phyloP scores from a whole-genome alignment of 192 early-diverging fungal genomes.

The Phlyctochytrium arcticum region DNA sequence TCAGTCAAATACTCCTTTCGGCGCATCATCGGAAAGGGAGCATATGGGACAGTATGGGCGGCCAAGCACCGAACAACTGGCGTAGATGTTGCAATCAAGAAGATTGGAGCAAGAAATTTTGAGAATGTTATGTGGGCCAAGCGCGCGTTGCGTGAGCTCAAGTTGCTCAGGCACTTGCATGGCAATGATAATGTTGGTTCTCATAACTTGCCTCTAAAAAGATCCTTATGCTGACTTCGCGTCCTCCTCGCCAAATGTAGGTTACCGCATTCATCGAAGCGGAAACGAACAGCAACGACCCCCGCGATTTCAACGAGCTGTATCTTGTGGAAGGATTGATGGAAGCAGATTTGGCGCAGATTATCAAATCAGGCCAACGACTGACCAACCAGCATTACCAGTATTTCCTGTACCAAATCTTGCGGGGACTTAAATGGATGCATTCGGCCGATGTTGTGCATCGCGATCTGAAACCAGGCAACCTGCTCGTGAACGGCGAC shows the following conservation, averaged over 20 bases:
- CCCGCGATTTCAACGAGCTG: slow-evolving; percentile 83
- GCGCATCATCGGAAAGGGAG: slow-evolving; percentile 22
- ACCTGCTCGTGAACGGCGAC: slow-evolving; percentile 53
- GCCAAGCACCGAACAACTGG: slow-evolving; percentile 39
- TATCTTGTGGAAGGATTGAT: slow-evolving; percentile 97
- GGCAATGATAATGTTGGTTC: slow-evolving; percentile 67
- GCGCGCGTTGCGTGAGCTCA: slow-evolving; percentile 68
- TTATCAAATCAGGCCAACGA: slow-evolving; percentile 89
- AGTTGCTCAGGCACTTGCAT: slow-evolving; percentile 66
- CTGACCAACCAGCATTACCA: slow-evolving; percentile 96
- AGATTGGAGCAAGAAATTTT: slow-evolving; percentile 57
- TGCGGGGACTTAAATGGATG: slow-evolving; percentile 96
- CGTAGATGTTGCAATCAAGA: slow-evolving; percentile 63
- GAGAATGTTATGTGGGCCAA: slow-evolving; percentile 68
- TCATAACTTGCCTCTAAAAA: too few relatives aligned
- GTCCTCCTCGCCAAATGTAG: too few relatives aligned
- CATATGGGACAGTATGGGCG: slow-evolving; percentile 22
- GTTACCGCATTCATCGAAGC: slow-evolving; percentile 90
- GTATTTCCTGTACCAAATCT: slow-evolving; percentile 98
- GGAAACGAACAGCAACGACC: slow-evolving; percentile 67
- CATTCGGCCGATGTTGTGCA: slow-evolving; percentile 97
- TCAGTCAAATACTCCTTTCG: slow-evolving; percentile 24
- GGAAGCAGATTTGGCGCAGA: slow-evolving; percentile 98
- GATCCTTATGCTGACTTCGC: too few relatives aligned
- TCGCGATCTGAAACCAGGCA: slow-evolving; percentile 93